Evolutionary conservation across 805 yeast genomes (phyloP).

Genomic region (Metschnikowia lochheadii): DNA sequence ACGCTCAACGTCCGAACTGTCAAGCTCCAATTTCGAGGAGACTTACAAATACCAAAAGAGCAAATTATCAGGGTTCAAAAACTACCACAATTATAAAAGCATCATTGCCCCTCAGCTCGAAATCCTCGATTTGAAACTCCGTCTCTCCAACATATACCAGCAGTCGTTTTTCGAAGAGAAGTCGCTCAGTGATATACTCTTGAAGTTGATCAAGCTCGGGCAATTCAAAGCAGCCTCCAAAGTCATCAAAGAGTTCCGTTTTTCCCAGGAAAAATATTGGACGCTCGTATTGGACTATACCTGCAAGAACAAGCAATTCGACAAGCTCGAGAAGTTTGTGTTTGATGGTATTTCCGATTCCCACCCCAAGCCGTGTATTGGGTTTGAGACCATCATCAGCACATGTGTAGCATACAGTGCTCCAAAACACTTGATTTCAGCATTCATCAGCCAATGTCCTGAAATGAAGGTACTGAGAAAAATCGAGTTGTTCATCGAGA

Average conservation of each 20-base stretch:
- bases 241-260: conserved; percentile 48
- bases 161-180: conserved; percentile 25
- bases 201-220: conserved; percentile 31
- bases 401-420: conserved; percentile 48
- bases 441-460: conserved; percentile 53
- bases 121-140: conserved; percentile 29
- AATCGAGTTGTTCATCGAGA: conserved; percentile 47
- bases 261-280: conserved; percentile 55
- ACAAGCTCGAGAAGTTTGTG: conserved; percentile 43
- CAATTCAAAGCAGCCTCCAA: conserved; percentile 50
- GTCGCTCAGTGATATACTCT: conserved; percentile 25
- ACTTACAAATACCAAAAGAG: conserved; percentile 22
- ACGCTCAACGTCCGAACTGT: neutral
- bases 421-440: conserved; percentile 55
- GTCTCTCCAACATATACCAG: conserved; percentile 32
- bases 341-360: conserved; percentile 13
- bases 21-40: conserved; percentile 6
- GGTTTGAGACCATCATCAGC: conserved; percentile 60
- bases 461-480: conserved; percentile 43
- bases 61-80: conserved; percentile 16
- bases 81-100: conserved; percentile 18
- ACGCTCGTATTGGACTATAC: conserved; percentile 49
- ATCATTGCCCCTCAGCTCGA: conserved; percentile 28
- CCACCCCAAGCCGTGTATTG: conserved; percentile 57
- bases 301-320: conserved; percentile 48